Percentiles rank a stretch among this genome's conserved stretches.
phyloP scores from a whole-genome alignment of 2,329 filamentous ascomycete species.

The Fonsecaea pugnacius region DNA sequence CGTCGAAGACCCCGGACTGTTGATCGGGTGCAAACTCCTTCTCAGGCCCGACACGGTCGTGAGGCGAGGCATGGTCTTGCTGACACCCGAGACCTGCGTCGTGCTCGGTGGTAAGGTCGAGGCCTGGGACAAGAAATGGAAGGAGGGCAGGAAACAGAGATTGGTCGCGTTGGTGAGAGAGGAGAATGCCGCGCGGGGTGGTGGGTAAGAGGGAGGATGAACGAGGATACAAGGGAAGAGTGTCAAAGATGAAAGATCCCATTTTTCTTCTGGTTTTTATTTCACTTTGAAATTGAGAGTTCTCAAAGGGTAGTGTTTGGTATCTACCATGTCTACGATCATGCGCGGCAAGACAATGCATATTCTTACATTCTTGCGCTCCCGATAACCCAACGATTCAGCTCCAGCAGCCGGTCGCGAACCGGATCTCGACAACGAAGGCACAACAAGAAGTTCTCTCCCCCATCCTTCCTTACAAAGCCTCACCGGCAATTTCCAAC shows the following conservation, averaged over 20 bases:
- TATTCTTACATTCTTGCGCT: not conserved
- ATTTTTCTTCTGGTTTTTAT: not conserved
- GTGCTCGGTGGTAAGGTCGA: slow-evolving; percentile 89
- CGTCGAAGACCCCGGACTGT: slow-evolving; percentile 54
- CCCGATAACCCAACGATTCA: not conserved
- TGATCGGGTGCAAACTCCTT: slow-evolving; percentile 81
- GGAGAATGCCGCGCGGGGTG: slow-evolving; percentile 39
- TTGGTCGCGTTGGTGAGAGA: slow-evolving; percentile 62
- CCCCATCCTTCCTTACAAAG: not conserved
- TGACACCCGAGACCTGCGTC: slow-evolving; percentile 70
- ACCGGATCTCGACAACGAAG: not conserved
- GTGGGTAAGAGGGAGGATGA: slow-evolving; percentile 38
- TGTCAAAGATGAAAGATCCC: not conserved
- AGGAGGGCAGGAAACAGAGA: slow-evolving; percentile 69
- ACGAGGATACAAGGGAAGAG: not conserved
- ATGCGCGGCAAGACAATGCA: not conserved
- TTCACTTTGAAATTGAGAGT: not conserved
- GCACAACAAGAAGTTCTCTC: not conserved
- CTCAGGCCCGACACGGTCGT: slow-evolving; percentile 68
- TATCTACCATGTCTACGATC: not conserved
- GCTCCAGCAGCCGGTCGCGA: not conserved
- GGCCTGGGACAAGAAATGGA: slow-evolving; percentile 76
- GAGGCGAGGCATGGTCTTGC: slow-evolving; percentile 75
- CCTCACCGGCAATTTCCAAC: slow-evolving; percentile 20
- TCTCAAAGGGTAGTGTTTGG: not conserved